Percentiles rank a stretch among this genome's conserved stretches.
These are phyloP conservation scores for Gossypium davidsonii DNA, from an alignment of 441 rosid species.

Conservation along the genomic window DNA sequence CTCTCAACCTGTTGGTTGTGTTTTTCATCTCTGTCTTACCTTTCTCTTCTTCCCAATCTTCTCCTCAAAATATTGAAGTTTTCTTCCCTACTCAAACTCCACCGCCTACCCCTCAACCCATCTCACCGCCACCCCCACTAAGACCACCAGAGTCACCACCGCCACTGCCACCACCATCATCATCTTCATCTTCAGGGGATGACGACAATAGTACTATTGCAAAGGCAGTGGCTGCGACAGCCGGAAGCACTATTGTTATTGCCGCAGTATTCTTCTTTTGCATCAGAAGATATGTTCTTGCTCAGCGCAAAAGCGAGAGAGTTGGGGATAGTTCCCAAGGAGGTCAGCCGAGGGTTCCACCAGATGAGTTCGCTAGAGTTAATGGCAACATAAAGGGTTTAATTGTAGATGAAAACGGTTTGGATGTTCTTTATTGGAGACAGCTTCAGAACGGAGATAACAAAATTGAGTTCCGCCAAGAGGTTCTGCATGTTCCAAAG, in stretches of 20 bases:
- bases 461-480: slow-evolving; percentile 23
- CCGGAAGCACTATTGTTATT: slow-evolving; percentile 48
- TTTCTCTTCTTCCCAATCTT: slow-evolving; percentile 34
- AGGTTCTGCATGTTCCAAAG: slow-evolving; percentile 11
- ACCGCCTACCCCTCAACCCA: slow-evolving; percentile 17
- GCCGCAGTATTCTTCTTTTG: slow-evolving; percentile 53
- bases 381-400: slow-evolving; percentile 48
- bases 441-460: slow-evolving; percentile 35
- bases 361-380: slow-evolving; percentile 31
- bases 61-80: slow-evolving; percentile 59
- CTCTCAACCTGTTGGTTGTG: slow-evolving; percentile 14
- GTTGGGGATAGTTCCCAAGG: slow-evolving; percentile 14
- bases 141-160: neutral
- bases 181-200: slow-evolving; percentile 10
- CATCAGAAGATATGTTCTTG: slow-evolving; percentile 25
- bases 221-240: slow-evolving; percentile 64
- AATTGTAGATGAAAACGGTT: slow-evolving; percentile 71
- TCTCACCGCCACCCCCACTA: neutral
- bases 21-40: slow-evolving; percentile 21
- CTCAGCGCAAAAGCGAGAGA: slow-evolving; percentile 25
- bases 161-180: neutral
- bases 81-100: slow-evolving; percentile 34
- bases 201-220: slow-evolving; percentile 25
- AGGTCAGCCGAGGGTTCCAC: slow-evolving; percentile 17
- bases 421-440: slow-evolving; percentile 82